These are phyloP conservation scores for Trichosporon sp. DNA, from an alignment of 1,284 basidiomycete genomes.

Conservation along the genomic window DNA sequence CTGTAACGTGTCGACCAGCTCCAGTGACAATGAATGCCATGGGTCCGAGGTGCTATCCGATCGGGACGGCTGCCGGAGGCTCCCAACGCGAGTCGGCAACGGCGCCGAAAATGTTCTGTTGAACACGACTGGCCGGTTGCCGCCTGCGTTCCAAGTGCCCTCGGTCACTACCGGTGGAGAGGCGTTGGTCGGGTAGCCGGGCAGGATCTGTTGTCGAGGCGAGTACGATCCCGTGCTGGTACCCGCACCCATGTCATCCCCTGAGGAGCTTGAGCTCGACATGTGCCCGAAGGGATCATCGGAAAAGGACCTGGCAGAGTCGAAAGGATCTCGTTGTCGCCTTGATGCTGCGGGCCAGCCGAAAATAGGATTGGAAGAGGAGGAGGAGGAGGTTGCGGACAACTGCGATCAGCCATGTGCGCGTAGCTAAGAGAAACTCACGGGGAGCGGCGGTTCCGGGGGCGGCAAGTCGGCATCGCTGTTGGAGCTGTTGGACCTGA, in stretches of 20 bases:
- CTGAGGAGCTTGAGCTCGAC: conserved; percentile 30
- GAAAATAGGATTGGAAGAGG: conserved; percentile 41
- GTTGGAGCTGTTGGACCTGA: conserved; percentile 1
- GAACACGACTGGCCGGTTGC: conserved; percentile 33
- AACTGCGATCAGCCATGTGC: conserved; percentile 29
- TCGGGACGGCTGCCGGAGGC: conserved; percentile 41
- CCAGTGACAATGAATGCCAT: conserved; percentile 58
- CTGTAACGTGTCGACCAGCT: conserved; percentile 84
- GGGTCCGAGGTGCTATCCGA: conserved; percentile 22
- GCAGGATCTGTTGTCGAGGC: not conserved
- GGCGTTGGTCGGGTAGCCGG: not conserved
- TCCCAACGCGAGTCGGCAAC: conserved; percentile 39
- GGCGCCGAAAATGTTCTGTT: conserved; percentile 47
- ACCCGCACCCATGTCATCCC: conserved; percentile 28
- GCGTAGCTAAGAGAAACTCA: not conserved
- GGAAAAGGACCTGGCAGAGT: conserved; percentile 40
- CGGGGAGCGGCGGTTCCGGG: conserved; percentile 14
- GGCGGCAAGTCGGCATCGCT: not conserved
- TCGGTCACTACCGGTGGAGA: conserved; percentile 3
- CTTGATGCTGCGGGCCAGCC: conserved; percentile 33
- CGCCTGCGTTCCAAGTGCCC: not conserved
- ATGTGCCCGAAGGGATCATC: conserved; percentile 45
- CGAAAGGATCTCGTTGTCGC: conserved; percentile 44
- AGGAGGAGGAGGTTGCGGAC: conserved; percentile 45
- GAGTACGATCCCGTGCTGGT: not conserved